phyloP scores from a whole-genome alignment of 2,329 filamentous ascomycete species.

The Aotearoamyces nothofagi region DNA sequence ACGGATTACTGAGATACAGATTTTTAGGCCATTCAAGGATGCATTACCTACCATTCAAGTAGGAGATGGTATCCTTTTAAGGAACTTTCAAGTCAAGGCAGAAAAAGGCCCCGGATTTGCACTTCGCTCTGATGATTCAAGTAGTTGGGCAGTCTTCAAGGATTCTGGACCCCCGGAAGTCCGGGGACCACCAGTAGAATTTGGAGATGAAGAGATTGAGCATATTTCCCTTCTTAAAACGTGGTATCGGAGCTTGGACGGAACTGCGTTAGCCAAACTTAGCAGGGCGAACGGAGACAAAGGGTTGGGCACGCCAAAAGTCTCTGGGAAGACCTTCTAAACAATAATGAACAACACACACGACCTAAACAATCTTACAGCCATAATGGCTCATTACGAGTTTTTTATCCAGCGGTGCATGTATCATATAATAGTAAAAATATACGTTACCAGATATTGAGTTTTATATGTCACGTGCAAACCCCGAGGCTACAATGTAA shows the following conservation, averaged over 20 bases:
- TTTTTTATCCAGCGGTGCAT: no score
- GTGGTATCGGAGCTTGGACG: slow-evolving; percentile 28
- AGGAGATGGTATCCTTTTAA: slow-evolving; percentile 43
- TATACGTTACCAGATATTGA: no score
- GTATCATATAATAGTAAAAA: no score
- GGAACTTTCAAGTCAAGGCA: slow-evolving; percentile 36
- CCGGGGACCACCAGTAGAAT: slow-evolving; percentile 43
- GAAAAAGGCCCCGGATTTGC: slow-evolving; percentile 39
- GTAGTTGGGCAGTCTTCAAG: slow-evolving; percentile 48
- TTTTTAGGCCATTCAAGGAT: slow-evolving; percentile 42
- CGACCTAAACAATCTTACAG: no score
- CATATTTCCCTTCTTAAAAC: slow-evolving; percentile 35
- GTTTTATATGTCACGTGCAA: no score
- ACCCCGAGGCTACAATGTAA: no score
- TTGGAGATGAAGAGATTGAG: slow-evolving; percentile 30
- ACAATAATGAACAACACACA: no score
- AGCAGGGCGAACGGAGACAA: slow-evolving; percentile 27
- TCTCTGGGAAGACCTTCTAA: no score
- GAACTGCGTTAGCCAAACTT: slow-evolving; percentile 29
- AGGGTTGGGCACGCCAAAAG: no score
- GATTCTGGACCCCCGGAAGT: slow-evolving; percentile 27
- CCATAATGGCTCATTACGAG: no score
- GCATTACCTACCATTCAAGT: slow-evolving; percentile 36
- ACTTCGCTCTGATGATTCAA: slow-evolving; percentile 32
- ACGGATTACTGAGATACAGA: slow-evolving; percentile 34